These are phyloP conservation scores for Erigeron canadensis DNA, from an alignment of 129 eudicot species.

Conservation along the genomic window DNA sequence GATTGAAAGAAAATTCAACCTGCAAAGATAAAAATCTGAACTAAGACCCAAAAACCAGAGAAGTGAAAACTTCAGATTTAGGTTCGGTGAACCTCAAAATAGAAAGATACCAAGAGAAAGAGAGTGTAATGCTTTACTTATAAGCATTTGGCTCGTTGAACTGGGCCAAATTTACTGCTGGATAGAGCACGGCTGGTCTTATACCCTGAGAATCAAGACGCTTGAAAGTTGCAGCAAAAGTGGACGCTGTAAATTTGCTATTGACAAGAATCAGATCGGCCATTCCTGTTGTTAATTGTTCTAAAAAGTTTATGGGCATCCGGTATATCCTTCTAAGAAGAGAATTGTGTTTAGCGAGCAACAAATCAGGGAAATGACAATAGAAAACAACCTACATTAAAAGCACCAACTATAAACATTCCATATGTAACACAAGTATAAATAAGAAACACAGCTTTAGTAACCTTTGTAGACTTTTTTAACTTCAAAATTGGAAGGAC, in stretches of 20 bases:
- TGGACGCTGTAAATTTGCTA: constrained; percentile 90
- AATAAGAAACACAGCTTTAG: background rate
- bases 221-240: constrained; percentile 85
- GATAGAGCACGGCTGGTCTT: constrained; percentile 88
- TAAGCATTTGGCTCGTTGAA: constrained; percentile 59
- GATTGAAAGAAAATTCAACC: constrained; percentile 83
- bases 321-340: constrained; percentile 80
- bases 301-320: constrained; percentile 79
- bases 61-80: background rate
- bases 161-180: constrained; percentile 93
- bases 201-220: constrained; percentile 66
- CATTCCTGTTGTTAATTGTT: constrained; percentile 95
- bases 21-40: constrained; percentile 19
- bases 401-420: background rate
- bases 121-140: constrained; percentile 55
- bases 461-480: constrained; percentile 83
- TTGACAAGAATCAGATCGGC: constrained; percentile 87
- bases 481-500: constrained; percentile 84
- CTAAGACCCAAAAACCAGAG: background rate
- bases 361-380: constrained; percentile 77
- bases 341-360: constrained; percentile 73
- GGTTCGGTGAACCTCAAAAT: constrained; percentile 27
- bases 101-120: constrained; percentile 41
- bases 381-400: constrained; percentile 77
- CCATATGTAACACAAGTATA: background rate